phyloP scores from a whole-genome alignment of 305 asterid species.

The Fraxinus floribunda region DNA sequence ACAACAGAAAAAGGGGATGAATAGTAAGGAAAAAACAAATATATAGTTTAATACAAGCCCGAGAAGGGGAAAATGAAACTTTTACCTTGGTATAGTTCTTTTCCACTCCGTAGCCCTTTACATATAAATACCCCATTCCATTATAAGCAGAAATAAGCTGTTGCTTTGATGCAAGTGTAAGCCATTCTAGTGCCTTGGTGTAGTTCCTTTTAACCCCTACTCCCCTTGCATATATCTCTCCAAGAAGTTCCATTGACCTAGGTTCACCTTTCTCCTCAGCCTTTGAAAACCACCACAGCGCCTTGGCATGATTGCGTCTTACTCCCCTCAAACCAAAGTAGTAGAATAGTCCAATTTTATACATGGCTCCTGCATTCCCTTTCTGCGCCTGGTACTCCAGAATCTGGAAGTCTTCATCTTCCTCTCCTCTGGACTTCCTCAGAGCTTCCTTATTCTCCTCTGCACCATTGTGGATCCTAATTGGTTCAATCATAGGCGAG shows the following conservation, averaged over 20 bases:
- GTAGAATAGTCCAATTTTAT: slow-evolving; percentile 82
- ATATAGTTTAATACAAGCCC: neutral
- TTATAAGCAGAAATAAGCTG: slow-evolving; percentile 90
- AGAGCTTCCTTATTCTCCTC: slow-evolving; percentile 97
- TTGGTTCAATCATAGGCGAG: slow-evolving; percentile 79
- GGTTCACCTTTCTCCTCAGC: slow-evolving; percentile 94
- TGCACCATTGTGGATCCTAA: slow-evolving; percentile 88
- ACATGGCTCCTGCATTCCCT: slow-evolving; percentile 97
- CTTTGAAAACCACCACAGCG: slow-evolving; percentile 84
- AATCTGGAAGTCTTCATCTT: slow-evolving; percentile 96
- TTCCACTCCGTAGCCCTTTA: slow-evolving; percentile 94
- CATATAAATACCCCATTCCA: slow-evolving; percentile 96
- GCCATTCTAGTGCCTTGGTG: slow-evolving; percentile 94
- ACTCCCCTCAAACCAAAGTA: slow-evolving; percentile 97
- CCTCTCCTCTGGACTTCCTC: slow-evolving; percentile 94
- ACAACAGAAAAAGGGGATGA: neutral
- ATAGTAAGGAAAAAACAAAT: neutral
- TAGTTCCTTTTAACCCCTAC: slow-evolving; percentile 94
- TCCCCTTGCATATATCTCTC: slow-evolving; percentile 94
- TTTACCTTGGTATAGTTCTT: slow-evolving; percentile 84
- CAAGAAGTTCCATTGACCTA: slow-evolving; percentile 97
- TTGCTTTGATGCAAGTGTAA: slow-evolving; percentile 85
- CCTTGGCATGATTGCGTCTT: slow-evolving; percentile 84
- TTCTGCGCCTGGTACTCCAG: slow-evolving; percentile 96
- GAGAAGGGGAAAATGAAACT: neutral